A percentile compares a stretch with the other conserved stretches of the same genome.
Conservation (phyloP, 441 rosid genomes). For the Erysimum cheiri region DNA sequence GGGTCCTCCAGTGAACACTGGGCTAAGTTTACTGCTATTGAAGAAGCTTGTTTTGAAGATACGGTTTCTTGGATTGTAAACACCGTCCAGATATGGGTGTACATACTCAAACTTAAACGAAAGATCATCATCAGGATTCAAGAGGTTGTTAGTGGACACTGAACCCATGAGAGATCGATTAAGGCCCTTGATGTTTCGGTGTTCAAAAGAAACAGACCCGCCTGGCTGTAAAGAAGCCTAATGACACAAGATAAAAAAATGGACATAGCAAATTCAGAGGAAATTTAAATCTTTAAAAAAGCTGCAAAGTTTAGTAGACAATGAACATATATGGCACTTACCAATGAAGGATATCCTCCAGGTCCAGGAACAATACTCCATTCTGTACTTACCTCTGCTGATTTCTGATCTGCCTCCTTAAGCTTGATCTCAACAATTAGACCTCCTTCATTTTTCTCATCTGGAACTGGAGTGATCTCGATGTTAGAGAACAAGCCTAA, state of each 20-base stretch:
- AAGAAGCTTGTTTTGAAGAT: constrained; percentile 81
- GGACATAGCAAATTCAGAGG: background rate
- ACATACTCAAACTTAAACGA: constrained; percentile 90
- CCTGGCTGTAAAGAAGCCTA: constrained; percentile 87
- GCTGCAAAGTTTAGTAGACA: background rate
- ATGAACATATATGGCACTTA: constrained; percentile 37
- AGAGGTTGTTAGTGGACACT: constrained; percentile 86
- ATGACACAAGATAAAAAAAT: background rate
- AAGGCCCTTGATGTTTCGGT: constrained; percentile 80
- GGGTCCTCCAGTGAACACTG: constrained; percentile 96
- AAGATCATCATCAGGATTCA: constrained; percentile 78
- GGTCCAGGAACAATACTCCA: constrained; percentile 92
- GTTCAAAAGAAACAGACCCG: constrained; percentile 88
- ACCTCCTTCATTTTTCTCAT: constrained; percentile 85
- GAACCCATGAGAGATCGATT: constrained; percentile 87
- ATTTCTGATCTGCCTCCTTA: constrained; percentile 77
- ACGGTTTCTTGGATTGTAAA: constrained; percentile 74
- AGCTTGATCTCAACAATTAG: constrained; percentile 87
- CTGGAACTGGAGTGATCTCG: constrained; percentile 78
- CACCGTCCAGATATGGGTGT: constrained; percentile 93
- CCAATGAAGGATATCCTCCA: constrained; percentile 82
- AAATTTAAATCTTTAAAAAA: background rate
- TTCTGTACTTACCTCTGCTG: constrained; percentile 84
- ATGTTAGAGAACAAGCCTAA: constrained; percentile 73
- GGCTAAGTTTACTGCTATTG: constrained; percentile 89